A percentile compares a stretch with the other conserved stretches of the same genome.
Conservation (phyloP, 2,329 filamentous ascomycete genomes). For the Aspergillus neoniger region DNA sequence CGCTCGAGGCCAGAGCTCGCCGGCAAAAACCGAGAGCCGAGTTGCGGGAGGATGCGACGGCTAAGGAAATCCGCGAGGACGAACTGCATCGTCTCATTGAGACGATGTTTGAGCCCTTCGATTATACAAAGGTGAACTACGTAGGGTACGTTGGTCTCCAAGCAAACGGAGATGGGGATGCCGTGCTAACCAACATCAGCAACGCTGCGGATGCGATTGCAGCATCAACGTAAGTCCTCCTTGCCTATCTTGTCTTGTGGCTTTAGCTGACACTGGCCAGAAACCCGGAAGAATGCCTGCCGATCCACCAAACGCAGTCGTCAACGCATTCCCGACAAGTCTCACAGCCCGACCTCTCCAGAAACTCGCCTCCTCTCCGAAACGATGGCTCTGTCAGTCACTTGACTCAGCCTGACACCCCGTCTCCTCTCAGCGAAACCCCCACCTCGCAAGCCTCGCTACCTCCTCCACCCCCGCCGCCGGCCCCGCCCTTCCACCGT, state of each 20-base stretch:
- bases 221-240: slow-evolving; percentile 33
- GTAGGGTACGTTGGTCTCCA: slow-evolving; percentile 59
- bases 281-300: slow-evolving; percentile 43
- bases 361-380: slow-evolving; percentile 33
- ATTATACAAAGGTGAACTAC: slow-evolving; percentile 84
- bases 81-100: slow-evolving; percentile 95
- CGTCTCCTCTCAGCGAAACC: slow-evolving; percentile 31
- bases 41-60: slow-evolving; percentile 89
- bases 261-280: slow-evolving; percentile 23
- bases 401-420: slow-evolving; percentile 29
- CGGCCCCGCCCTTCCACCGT: slow-evolving; percentile 42
- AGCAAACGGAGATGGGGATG: neutral
- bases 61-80: slow-evolving; percentile 91
- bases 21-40: slow-evolving; percentile 91
- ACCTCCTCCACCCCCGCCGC: slow-evolving; percentile 32
- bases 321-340: slow-evolving; percentile 38
- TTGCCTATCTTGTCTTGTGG: neutral
- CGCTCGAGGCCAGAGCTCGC: slow-evolving; percentile 85
- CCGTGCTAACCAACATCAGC: slow-evolving; percentile 20
- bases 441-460: slow-evolving; percentile 21
- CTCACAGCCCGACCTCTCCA: slow-evolving; percentile 39
- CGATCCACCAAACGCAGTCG: slow-evolving; percentile 13
- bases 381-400: slow-evolving; percentile 34
- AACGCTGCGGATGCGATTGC: slow-evolving; percentile 45
- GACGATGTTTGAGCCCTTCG: slow-evolving; percentile 88